Conservation (phyloP, 495 filamentous ascomycete species). For the Penicillium pulvis region DNA sequence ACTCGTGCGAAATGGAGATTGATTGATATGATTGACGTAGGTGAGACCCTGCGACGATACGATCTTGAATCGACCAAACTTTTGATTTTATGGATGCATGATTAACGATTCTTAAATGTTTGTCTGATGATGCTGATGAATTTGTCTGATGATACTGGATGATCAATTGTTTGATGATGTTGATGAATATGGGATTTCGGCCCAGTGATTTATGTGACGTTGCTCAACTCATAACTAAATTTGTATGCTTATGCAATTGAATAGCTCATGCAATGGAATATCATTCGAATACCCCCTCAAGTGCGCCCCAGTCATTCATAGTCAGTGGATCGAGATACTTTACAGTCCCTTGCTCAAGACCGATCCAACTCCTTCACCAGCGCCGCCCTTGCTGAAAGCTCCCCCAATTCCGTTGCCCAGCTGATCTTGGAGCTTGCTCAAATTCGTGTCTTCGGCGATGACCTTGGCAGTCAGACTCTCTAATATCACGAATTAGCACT, state of each 20-base stretch:
- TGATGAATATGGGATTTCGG: neutral
- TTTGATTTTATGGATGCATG: neutral
- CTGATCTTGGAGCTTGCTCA: slow-evolving; percentile 38
- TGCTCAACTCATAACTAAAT: neutral
- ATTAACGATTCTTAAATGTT: neutral
- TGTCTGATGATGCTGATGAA: neutral
- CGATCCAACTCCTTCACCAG: slow-evolving; percentile 26
- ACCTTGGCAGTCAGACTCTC: slow-evolving; percentile 34
- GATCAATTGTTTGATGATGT: neutral
- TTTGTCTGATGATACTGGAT: too few species aligned
- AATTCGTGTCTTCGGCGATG: slow-evolving; percentile 38
- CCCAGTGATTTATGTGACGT: neutral
- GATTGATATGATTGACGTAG: neutral
- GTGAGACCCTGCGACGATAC: neutral
- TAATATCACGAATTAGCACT: slow-evolving; percentile 12
- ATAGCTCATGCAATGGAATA: too few species aligned
- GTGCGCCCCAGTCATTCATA: neutral
- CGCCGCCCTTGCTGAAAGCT: slow-evolving; percentile 24
- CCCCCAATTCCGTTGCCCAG: slow-evolving; percentile 32
- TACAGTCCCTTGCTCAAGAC: slow-evolving; percentile 27
- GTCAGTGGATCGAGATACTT: neutral
- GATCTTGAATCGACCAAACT: neutral
- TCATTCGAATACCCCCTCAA: too few species aligned
- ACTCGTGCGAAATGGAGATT: neutral
- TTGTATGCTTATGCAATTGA: too few species aligned